Evolutionary conservation across 352 stramenopile species (phyloP).

Genomic region (Globisporangium barbulae): DNA sequence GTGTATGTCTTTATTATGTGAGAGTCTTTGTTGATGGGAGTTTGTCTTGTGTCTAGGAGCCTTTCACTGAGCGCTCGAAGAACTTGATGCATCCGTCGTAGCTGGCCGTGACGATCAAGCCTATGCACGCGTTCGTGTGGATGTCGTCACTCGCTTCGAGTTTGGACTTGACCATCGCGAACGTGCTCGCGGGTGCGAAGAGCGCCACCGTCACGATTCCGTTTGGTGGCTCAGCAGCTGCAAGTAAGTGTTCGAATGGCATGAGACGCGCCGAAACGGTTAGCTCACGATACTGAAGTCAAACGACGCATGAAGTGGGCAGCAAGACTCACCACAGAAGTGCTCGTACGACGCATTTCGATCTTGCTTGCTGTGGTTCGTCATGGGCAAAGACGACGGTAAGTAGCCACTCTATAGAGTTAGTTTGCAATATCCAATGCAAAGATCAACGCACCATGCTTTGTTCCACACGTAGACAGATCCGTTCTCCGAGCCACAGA

Average conservation of each 20-base stretch:
- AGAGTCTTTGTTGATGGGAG: background rate
- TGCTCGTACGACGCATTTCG: conserved; percentile 80
- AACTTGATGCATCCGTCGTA: conserved; percentile 87
- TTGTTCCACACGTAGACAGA: conserved; percentile 88
- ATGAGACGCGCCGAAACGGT: background rate
- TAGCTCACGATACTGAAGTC: background rate
- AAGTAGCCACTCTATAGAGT: conserved; percentile 19
- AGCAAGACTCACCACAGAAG: conserved; percentile 52
- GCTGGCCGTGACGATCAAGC: conserved; percentile 77
- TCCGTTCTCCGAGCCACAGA: conserved; percentile 85
- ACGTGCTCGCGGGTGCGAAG: conserved; percentile 78
- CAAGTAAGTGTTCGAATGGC: background rate
- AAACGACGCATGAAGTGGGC: background rate
- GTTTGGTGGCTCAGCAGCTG: conserved; percentile 62
- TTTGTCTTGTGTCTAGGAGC: background rate
- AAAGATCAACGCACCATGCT: conserved; percentile 31
- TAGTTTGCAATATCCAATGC: background rate
- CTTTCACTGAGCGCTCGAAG: conserved; percentile 52
- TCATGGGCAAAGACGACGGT: conserved; percentile 28
- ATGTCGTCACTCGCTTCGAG: conserved; percentile 56
- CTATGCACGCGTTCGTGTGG: conserved; percentile 68
- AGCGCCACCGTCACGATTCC: conserved; percentile 80
- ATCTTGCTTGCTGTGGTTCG: conserved; percentile 73
- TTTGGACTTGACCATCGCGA: conserved; percentile 76
- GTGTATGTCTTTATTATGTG: background rate